phyloP scores from a whole-genome alignment of 306 rosid species.

The Styphnolobium japonicum region DNA sequence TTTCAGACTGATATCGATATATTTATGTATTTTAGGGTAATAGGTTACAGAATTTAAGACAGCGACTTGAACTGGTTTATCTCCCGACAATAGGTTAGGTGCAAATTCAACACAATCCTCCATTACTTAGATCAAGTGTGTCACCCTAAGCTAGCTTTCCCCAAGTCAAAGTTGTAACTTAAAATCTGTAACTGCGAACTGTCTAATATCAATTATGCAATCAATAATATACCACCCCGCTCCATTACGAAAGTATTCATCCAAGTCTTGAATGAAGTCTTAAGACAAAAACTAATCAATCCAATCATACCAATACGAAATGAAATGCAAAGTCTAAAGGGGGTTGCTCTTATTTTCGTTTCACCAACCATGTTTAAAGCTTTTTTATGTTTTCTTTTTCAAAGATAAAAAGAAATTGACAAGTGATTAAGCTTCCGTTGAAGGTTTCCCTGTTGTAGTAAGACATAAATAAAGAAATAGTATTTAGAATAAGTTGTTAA shows the following conservation, averaged over 20 bases:
- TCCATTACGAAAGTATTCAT: not conserved
- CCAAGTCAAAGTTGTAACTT: not conserved
- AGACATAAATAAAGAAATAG: not conserved
- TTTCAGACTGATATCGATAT: not conserved
- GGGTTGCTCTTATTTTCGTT: no score
- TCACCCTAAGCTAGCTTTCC: not conserved
- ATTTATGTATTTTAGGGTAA: not conserved
- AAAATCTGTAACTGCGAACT: not conserved
- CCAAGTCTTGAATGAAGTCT: not conserved
- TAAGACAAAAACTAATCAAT: no score
- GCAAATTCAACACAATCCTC: not conserved
- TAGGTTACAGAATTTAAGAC: not conserved
- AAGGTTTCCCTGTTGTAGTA: not conserved
- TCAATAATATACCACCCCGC: not conserved
- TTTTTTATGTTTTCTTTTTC: no score
- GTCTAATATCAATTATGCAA: not conserved
- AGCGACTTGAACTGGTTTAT: not conserved
- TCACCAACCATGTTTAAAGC: not conserved
- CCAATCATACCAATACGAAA: not conserved
- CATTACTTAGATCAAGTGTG: slow-evolving; percentile 11
- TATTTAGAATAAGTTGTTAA: no score
- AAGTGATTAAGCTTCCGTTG: not conserved
- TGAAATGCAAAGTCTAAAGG: not conserved
- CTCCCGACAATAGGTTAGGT: not conserved
- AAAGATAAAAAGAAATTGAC: no score